Base-by-base conservation (phyloP, 768 basidiomycete species). In the Hemileccinum rubropunctum region DNA sequence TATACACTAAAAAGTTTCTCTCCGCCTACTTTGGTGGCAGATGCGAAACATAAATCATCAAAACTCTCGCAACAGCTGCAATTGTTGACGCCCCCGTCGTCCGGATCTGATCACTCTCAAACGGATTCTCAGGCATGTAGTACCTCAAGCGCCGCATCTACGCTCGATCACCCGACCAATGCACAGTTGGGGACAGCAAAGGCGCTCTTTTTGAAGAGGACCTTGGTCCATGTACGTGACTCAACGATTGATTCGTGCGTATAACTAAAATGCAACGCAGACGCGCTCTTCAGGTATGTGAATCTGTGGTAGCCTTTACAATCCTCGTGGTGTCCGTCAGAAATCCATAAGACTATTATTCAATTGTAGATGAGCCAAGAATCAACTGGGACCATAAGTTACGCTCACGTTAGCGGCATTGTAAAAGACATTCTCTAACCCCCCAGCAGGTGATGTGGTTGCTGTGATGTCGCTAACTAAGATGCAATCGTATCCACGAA, bases 401-500 rank as follows among this genome's bases (percentile, higher is more conserved):
- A 37, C 27, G 67, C 80, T 64, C 56, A 83, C 81, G 54, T 78
- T 78, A 10, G 66, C 71, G 30, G 75, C 66, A 57, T 86, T 86
- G 54, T 82, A 71, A n/a, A 81, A 62, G 6, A 85, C 72, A 52
- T 77, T 86, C 52, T 79, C 77, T 42, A 78, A 69, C 5, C 75
- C 82, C 27, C 80, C 80, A 6, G 68, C 60, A 1, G 83, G 82
- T 8, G 81, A 81, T 3, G 81, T 80, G 6, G 85, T 86, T n/a
- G 80, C 84, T 15, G 76, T 79, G 44, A 73, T 73, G 55, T 86
- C 84, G 46, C 74, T 61, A 9, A 86, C 69, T 8, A 82, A 61
- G 47, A 86, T 70, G 56, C 78, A 79, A 56, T 85, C 83, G 58
- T 85, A 85, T 12, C 84, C 84, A 34, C 75, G 73, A 65, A 71